These are phyloP conservation scores for Begonia masoniana DNA, from an alignment of 306 rosid species.

Conservation along the genomic window DNA sequence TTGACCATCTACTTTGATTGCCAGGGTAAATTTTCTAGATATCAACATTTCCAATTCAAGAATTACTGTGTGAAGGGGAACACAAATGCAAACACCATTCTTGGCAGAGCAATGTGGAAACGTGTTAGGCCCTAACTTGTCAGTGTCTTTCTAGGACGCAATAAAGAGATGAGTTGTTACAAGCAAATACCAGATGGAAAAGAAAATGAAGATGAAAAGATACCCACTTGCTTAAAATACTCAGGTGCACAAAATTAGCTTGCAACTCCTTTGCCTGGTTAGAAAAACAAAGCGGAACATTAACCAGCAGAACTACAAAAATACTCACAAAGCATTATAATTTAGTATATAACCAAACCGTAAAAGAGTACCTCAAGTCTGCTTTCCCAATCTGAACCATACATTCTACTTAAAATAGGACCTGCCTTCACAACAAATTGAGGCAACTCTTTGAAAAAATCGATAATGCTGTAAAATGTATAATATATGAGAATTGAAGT, in stretches of 20 bases:
- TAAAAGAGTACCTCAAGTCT: slow-evolving; percentile 62
- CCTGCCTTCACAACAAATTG: slow-evolving; percentile 84
- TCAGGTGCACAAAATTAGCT: slow-evolving; percentile 62
- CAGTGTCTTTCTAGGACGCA: no score
- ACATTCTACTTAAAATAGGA: slow-evolving; percentile 46
- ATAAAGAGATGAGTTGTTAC: neutral
- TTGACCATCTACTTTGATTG: no score
- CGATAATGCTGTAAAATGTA: no score
- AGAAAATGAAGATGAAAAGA: neutral
- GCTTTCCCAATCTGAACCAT: slow-evolving; percentile 89
- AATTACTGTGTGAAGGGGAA: no score
- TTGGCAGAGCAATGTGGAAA: no score
- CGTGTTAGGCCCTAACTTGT: no score
- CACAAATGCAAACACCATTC: no score
- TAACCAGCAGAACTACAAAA: slow-evolving; percentile 14
- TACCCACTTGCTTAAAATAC: slow-evolving; percentile 78
- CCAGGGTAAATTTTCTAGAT: no score
- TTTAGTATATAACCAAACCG: slow-evolving; percentile 4
- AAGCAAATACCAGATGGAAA: neutral
- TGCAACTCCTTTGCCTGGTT: slow-evolving; percentile 77
- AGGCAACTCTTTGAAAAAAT: no score
- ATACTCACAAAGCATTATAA: neutral
- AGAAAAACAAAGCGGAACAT: slow-evolving; percentile 7
- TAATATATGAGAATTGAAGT: no score
- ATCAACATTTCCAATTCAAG: no score